Percentiles rank a stretch among this genome's conserved stretches.
Evolutionary conservation across 441 rosid genomes (phyloP).

Genomic region (Erodium moschatum): DNA sequence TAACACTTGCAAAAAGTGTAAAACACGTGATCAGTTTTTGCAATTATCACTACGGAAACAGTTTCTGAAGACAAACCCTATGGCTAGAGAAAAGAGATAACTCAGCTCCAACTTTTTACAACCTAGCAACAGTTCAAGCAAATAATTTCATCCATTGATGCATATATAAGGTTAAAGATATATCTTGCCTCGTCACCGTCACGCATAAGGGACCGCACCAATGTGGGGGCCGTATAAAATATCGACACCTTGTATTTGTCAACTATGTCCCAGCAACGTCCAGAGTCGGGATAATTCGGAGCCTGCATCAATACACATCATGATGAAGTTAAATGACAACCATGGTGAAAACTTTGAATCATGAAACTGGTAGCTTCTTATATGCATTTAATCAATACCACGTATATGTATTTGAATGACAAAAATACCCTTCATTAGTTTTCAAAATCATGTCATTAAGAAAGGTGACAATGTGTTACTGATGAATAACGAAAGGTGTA

Average conservation of each 20-base stretch:
- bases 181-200: slow-evolving; percentile 63
- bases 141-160: not conserved
- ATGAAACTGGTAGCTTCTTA: not conserved
- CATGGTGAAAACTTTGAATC: slow-evolving; percentile 12
- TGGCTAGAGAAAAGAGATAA: not conserved
- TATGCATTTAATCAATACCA: too few species aligned
- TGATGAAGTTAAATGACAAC: too few species aligned
- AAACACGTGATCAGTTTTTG: too few species aligned
- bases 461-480: too few species aligned
- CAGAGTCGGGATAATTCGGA: slow-evolving; percentile 89
- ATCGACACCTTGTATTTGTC: slow-evolving; percentile 89
- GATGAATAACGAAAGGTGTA: too few species aligned
- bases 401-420: too few species aligned
- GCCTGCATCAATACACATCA: slow-evolving; percentile 40
- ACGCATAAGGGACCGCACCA: slow-evolving; percentile 98
- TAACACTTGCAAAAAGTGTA: too few species aligned
- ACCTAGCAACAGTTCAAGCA: slow-evolving; percentile 5
- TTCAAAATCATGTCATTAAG: too few species aligned
- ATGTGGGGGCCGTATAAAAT: slow-evolving; percentile 93
- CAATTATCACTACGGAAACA: not conserved
- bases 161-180: slow-evolving; percentile 17
- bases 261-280: slow-evolving; percentile 94
- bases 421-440: too few species aligned
- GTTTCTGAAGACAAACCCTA: not conserved
- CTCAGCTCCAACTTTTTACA: not conserved